phyloP scores from a whole-genome alignment of 1,284 basidiomycete genomes.

The Rhodotorula sp. region DNA sequence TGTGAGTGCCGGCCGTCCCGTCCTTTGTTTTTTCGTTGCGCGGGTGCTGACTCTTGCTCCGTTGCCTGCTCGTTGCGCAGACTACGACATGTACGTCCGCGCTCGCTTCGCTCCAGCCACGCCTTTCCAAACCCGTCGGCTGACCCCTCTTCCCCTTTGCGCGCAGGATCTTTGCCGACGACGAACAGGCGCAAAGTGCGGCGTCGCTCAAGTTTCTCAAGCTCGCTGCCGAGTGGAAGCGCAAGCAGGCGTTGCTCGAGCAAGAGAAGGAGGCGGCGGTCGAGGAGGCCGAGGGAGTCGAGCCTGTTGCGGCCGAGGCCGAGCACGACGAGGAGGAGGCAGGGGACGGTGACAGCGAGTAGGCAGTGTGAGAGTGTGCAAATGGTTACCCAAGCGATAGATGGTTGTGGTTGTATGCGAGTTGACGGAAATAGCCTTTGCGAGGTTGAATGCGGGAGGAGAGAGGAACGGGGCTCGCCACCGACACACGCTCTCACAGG shows the following conservation, averaged over 20 bases:
- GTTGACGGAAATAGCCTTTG: too few relatives aligned
- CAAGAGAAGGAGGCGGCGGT: constrained; percentile 5
- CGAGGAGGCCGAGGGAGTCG: background rate
- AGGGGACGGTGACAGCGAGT: too few relatives aligned
- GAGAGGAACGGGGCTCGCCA: too few relatives aligned
- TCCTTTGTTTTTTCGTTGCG: background rate
- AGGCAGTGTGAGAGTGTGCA: too few relatives aligned
- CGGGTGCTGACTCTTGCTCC: background rate
- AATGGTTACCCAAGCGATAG: too few relatives aligned
- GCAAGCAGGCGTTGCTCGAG: constrained; percentile 29
- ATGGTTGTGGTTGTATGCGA: too few relatives aligned
- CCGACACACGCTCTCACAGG: too few relatives aligned
- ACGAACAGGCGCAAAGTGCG: constrained; percentile 78
- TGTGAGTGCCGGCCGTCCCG: constrained; percentile 55
- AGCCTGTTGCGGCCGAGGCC: constrained; percentile 2
- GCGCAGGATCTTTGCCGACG: constrained; percentile 74
- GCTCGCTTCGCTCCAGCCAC: too few relatives aligned
- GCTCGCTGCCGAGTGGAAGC: constrained; percentile 82
- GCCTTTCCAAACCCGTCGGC: too few relatives aligned
- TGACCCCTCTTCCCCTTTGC: too few relatives aligned
- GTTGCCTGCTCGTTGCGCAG: constrained; percentile 52
- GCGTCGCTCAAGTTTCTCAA: constrained; percentile 84
- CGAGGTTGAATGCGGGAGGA: too few relatives aligned
- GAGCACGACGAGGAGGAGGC: background rate
- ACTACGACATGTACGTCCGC: constrained; percentile 69